Conservation (phyloP, 1,284 basidiomycete genomes). For the Abortiporus biennis region DNA sequence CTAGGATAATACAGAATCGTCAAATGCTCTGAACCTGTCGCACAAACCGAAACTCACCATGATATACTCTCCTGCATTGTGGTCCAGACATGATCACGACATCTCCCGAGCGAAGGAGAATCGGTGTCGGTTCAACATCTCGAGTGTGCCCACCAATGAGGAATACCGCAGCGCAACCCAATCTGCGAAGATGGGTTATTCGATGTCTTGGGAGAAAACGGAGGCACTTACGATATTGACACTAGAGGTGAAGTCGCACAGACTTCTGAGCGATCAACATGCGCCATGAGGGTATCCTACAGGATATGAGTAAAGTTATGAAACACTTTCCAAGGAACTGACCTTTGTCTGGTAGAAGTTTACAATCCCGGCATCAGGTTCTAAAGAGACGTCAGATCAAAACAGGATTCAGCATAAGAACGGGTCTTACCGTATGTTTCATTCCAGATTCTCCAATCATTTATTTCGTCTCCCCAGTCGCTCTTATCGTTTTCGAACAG, state of each 20-base stretch:
- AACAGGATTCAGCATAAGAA: neutral
- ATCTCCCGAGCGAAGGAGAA: conserved; percentile 84
- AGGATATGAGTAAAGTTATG: neutral
- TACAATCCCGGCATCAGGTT: conserved; percentile 89
- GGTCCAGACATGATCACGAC: conserved; percentile 91
- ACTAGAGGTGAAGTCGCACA: conserved; percentile 84
- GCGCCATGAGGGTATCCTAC: conserved; percentile 86
- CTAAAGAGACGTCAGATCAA: conserved; percentile 29
- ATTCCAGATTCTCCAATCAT: conserved; percentile 67
- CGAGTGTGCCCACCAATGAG: conserved; percentile 82
- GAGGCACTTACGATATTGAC: conserved; percentile 71
- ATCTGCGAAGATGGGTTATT: too few relatives aligned
- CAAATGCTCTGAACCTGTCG: neutral
- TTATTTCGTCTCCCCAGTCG: conserved; percentile 44
- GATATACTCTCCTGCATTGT: conserved; percentile 75
- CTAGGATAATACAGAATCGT: conserved; percentile 29
- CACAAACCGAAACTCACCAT: conserved; percentile 52
- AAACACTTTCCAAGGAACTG: conserved; percentile 1
- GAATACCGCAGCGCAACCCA: conserved; percentile 84
- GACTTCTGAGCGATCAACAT: conserved; percentile 88
- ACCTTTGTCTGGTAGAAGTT: conserved; percentile 85
- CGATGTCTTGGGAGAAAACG: neutral
- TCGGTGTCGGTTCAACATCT: conserved; percentile 68
- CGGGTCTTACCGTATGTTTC: conserved; percentile 63
- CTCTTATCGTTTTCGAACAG: conserved; percentile 40